Base-by-base conservation (phyloP, 164 flowering plant species). In the Dillenia turbinata region DNA sequence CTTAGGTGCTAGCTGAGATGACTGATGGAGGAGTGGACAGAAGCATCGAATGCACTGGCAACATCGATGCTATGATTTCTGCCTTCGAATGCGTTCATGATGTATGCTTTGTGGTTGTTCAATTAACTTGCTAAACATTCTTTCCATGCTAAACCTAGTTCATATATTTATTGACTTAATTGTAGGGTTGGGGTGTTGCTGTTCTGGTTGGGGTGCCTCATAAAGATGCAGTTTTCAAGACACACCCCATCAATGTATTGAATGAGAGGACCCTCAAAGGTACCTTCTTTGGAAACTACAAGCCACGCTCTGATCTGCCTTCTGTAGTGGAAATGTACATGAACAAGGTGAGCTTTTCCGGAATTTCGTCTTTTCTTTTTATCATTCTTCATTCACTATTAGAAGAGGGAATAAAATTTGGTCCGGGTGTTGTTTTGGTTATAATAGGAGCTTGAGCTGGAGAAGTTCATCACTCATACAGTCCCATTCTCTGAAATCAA, bases 31-130 rank as follows among this genome's bases (percentile, higher is more conserved):
- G 90, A 40, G 93, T 76, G 1, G 93, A 87, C 69, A 59, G 93
- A 47, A 81, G 86, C 51, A 52, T 87, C 2, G 89, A 87, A 47
- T 87, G 89, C 56, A 87, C 88, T 7, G 89, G 92, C 44, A 78
- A 62, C 51, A 55, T 81, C 26, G 50, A 74, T 10, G 87, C 89
- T 48, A 87, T 87, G 88, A 83, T 86, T 44, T 83, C 87, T 12
- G 89, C 92, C 14, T 87, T 87, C 46, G 92, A 87, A 79, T 84
- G 86, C 58, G 89, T 83, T 57, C 89, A 81, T 65, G 89, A 87
- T 77, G 92, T 87, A 77, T 26, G 47, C 55, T 52, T 12, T 19
- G 22, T 19, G 1, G 22, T 19, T 19, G 22, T 19, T 19, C 22
- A 19, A 19, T 19, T 19, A 19, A 19, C 22, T 19, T 19, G 22